A percentile compares a stretch with the other conserved stretches of the same genome.
phyloP scores from a whole-genome alignment of 306 rosid genomes.

The Begonia loranthoides region DNA sequence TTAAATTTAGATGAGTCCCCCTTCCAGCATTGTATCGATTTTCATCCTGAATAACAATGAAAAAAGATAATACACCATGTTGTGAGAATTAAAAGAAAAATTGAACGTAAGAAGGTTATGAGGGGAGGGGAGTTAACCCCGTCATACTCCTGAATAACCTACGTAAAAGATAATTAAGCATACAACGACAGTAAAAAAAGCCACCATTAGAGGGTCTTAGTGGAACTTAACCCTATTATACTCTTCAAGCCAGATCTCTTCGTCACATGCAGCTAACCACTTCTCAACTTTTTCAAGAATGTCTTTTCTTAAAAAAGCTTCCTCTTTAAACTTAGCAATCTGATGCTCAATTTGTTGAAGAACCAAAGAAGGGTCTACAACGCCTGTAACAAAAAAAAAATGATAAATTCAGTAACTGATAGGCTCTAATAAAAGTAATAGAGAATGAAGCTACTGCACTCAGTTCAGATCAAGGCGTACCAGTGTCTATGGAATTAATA shows the following conservation, averaged over 20 bases:
- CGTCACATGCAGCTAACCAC: slow-evolving; percentile 59
- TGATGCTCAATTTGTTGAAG: slow-evolving; percentile 46
- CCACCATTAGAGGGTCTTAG: background rate
- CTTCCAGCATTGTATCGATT: slow-evolving; percentile 70
- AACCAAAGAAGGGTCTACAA: slow-evolving; percentile 21
- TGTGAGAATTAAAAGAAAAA: background rate
- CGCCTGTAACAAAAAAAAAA: slow-evolving; percentile 19
- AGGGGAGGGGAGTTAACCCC: too few species aligned
- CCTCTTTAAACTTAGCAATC: slow-evolving; percentile 39
- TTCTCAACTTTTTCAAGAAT: slow-evolving; percentile 69
- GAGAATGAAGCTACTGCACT: background rate
- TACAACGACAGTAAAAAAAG: background rate
- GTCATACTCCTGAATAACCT: slow-evolving; percentile 27
- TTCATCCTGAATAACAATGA: slow-evolving; percentile 38
- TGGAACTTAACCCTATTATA: slow-evolving; percentile 43
- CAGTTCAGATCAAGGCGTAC: slow-evolving; percentile 9
- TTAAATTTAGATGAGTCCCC: slow-evolving; percentile 57
- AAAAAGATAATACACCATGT: slow-evolving; percentile 3
- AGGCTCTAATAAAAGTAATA: background rate
- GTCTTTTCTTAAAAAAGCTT: slow-evolving; percentile 57
- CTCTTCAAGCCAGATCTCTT: slow-evolving; percentile 87
- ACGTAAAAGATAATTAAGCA: slow-evolving; percentile 1
- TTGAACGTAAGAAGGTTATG: too few species aligned
- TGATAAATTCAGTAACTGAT: too few species aligned
- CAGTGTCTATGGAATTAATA: slow-evolving; percentile 29